These are phyloP conservation scores for Yarrowia bubula DNA, from an alignment of 805 yeast genomes.

Conservation along the genomic window DNA sequence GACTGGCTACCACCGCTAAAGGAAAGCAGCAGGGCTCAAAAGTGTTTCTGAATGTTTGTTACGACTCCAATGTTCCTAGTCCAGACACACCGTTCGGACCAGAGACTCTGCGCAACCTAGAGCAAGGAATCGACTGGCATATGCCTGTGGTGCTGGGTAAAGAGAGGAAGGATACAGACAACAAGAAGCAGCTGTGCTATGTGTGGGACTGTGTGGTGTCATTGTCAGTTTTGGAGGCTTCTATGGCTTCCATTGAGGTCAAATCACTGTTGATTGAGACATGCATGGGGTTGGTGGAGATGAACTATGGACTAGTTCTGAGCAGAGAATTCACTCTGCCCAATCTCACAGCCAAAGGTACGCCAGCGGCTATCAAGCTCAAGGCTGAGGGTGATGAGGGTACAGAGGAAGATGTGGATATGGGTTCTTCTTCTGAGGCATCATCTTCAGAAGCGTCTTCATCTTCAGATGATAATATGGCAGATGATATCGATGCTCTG, in stretches of 20 bases:
- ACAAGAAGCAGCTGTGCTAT: conserved; percentile 56
- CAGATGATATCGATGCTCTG: conserved; percentile 6
- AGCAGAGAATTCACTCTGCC: conserved; percentile 67
- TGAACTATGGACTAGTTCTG: conserved; percentile 49
- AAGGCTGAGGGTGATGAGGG: conserved; percentile 9
- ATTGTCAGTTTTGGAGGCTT: conserved; percentile 60
- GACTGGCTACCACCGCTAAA: conserved; percentile 41
- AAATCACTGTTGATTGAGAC: conserved; percentile 71
- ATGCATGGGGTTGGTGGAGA: conserved; percentile 78
- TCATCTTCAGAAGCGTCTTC: not conserved
- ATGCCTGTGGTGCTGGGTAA: conserved; percentile 74
- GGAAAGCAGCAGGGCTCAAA: conserved; percentile 48
- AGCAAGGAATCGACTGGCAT: conserved; percentile 75
- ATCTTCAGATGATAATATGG: conserved; percentile 11
- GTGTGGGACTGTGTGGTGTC: conserved; percentile 82
- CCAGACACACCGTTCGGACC: conserved; percentile 59
- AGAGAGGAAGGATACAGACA: conserved; percentile 57
- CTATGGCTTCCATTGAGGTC: conserved; percentile 56
- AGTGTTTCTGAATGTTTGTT: conserved; percentile 76
- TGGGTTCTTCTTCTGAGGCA: not conserved
- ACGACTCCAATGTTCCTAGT: conserved; percentile 60
- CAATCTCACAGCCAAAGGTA: conserved; percentile 70
- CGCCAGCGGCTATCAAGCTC: conserved; percentile 43
- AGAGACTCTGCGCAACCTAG: conserved; percentile 56
- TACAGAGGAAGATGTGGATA: not conserved